Evolutionary conservation across 1,139 yeast genomes (phyloP), one percentile per base, ranked within the genome.

Genomic region (Entelexis sorbosivorans): DNA sequence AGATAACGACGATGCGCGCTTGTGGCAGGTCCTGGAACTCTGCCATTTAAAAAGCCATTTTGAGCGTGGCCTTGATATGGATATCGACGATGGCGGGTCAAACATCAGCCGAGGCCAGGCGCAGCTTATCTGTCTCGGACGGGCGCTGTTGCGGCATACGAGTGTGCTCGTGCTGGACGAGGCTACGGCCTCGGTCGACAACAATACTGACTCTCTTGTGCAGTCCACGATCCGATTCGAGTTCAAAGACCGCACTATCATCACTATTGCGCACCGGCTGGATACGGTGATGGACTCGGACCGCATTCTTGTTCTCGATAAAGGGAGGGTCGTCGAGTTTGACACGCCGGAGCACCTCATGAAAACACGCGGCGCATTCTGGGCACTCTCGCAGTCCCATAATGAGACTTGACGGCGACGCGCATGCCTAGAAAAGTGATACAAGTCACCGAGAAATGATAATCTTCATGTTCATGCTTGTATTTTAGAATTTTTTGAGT

Each of bases 151-250:
- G 56, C 75, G 74, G 52, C 72, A 75, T n/a, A 76, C 87, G 2
- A 76, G 73, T 54, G 74, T 84, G 19, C 68, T 84, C 54, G 76
- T 84, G 17, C 68, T 84, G 48, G 94, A 84, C 63, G 95, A 84
- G 65, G 94, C 94, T 1, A 84, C 94, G 0, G 88, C 94, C 0
- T 82, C 91, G 3, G 89, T 84, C 29, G 95, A 84, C 63, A 77
- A 81, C 17, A 82, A 82, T 61, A 84, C 94, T 0, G 94, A 84
- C 61, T 75, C 74, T 58, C 74, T 83, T 52, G 77, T 84, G 47
- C 94, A 84, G 66, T 77, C 79, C 57, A 82, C 93, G 0, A 82
- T 84, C 39, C 71, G 88, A 53, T 61, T 67, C 1, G 79, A 78
- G 61, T 82, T 84, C 63, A 70, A 69, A 48, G 74, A 79, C 58